phyloP scores from a whole-genome alignment of 352 stramenopile species.

The Pythium coloratum region DNA sequence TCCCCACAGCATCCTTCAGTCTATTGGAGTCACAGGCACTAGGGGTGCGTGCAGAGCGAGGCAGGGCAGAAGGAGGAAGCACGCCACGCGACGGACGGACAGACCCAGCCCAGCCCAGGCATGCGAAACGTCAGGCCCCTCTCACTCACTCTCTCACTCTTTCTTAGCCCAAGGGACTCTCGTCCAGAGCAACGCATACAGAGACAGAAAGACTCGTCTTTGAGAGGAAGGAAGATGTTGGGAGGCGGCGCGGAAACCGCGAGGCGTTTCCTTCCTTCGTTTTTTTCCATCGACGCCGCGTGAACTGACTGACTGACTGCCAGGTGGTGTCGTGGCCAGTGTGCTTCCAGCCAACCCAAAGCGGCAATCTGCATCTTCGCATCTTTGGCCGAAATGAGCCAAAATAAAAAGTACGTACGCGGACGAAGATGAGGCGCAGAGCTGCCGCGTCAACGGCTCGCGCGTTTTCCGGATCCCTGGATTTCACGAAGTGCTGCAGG shows the following conservation, averaged over 20 bases:
- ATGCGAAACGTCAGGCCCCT: slow-evolving; percentile 9
- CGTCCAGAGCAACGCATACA: too few relatives aligned
- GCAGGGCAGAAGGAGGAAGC: background rate
- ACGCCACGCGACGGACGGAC: slow-evolving; percentile 8
- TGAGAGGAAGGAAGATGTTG: slow-evolving; percentile 1
- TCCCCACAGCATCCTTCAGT: background rate
- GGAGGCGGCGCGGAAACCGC: slow-evolving; percentile 16
- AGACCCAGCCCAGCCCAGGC: too few relatives aligned
- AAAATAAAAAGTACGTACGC: background rate
- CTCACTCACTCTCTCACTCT: background rate
- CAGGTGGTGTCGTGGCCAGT: background rate
- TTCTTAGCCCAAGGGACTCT: background rate
- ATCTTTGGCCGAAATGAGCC: background rate
- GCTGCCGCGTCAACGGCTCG: background rate
- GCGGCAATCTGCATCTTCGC: background rate
- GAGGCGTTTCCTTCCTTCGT: slow-evolving; percentile 24
- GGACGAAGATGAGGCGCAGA: background rate
- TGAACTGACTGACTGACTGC: slow-evolving; percentile 23
- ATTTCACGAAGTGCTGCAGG: background rate
- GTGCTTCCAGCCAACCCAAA: background rate
- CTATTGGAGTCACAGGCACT: slow-evolving; percentile 9
- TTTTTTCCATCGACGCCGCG: slow-evolving; percentile 2
- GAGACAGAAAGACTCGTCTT: too few relatives aligned
- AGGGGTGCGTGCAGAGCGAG: slow-evolving; percentile 12
- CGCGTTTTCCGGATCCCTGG: background rate